Percentiles rank a stretch among this genome's conserved stretches.
Conservation (phyloP, 163 green algal genomes). For the Coccomyxa subellipsoidea region DNA sequence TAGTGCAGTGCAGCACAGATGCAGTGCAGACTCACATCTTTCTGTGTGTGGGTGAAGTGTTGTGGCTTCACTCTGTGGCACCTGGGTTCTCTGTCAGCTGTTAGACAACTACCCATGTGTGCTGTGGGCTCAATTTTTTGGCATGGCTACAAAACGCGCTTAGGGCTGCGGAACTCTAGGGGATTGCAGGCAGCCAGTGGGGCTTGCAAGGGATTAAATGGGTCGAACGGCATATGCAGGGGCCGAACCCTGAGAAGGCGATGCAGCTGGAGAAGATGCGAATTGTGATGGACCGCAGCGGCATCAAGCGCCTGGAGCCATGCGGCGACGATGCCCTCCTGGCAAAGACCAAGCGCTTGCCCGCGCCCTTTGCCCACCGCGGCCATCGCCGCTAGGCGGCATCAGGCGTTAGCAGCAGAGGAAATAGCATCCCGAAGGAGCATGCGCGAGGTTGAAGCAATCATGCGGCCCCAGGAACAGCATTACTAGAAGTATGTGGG, state of each 20-base stretch:
- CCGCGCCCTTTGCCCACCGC: not conserved
- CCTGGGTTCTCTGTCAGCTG: not conserved
- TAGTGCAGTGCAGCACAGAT: too few relatives aligned
- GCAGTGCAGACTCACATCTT: too few relatives aligned
- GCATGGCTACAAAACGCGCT: not conserved
- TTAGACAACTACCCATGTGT: not conserved
- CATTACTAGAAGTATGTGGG: too few relatives aligned
- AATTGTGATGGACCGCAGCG: slow-evolving; percentile 23
- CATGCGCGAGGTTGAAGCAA: too few relatives aligned
- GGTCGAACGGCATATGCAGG: not conserved
- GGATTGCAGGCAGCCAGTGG: too few relatives aligned
- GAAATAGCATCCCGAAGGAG: too few relatives aligned
- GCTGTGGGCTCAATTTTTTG: too few relatives aligned
- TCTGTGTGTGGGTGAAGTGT: not conserved
- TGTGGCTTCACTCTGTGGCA: not conserved
- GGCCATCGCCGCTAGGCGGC: too few relatives aligned
- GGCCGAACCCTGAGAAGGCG: slow-evolving; percentile 7
- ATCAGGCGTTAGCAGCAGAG: too few relatives aligned
- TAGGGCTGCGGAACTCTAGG: not conserved
- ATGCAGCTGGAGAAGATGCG: slow-evolving; percentile 25
- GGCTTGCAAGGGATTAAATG: not conserved
- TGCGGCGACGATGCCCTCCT: not conserved
- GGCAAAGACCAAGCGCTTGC: not conserved
- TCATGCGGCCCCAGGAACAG: too few relatives aligned
- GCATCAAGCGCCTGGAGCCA: slow-evolving; percentile 29